Evolutionary conservation across 2,329 filamentous ascomycete genomes (phyloP).

Genomic region (Alternaria alternata): DNA sequence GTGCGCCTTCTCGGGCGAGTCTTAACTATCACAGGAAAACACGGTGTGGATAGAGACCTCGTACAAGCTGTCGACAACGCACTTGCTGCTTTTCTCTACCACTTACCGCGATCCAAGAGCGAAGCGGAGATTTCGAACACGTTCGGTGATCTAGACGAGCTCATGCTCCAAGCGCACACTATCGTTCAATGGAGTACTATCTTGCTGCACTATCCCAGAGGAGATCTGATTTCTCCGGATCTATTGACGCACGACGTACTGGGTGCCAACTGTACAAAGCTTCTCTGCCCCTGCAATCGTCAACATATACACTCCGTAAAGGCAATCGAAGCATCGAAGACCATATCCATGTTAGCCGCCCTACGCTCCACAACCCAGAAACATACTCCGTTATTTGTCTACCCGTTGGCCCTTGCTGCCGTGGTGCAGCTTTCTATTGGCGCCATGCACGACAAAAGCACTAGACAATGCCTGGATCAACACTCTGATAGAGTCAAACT

Average conservation of each 20-base stretch:
- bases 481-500: constrained; percentile 26
- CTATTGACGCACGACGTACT: constrained; percentile 19
- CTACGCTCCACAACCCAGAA: constrained; percentile 68
- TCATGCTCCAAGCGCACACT: constrained; percentile 88
- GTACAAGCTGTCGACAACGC: constrained; percentile 66
- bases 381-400: constrained; percentile 60
- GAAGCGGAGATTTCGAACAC: constrained; percentile 71
- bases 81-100: constrained; percentile 76
- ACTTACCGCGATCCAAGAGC: constrained; percentile 71
- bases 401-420: constrained; percentile 27
- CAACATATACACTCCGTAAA: constrained; percentile 70
- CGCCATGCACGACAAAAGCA: constrained; percentile 47
- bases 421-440: constrained; percentile 67
- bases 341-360: constrained; percentile 75
- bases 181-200: constrained; percentile 59
- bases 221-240: constrained; percentile 18
- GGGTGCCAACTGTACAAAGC: constrained; percentile 18
- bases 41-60: constrained; percentile 39
- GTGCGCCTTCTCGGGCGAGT: constrained; percentile 77
- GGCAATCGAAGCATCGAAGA: constrained; percentile 77
- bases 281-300: constrained; percentile 26
- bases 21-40: constrained; percentile 57
- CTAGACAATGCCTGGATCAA: constrained; percentile 22
- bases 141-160: constrained; percentile 76
- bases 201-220: constrained; percentile 28